phyloP scores from a whole-genome alignment of 495 filamentous ascomycete genomes.

The Penicillium crystallinum region DNA sequence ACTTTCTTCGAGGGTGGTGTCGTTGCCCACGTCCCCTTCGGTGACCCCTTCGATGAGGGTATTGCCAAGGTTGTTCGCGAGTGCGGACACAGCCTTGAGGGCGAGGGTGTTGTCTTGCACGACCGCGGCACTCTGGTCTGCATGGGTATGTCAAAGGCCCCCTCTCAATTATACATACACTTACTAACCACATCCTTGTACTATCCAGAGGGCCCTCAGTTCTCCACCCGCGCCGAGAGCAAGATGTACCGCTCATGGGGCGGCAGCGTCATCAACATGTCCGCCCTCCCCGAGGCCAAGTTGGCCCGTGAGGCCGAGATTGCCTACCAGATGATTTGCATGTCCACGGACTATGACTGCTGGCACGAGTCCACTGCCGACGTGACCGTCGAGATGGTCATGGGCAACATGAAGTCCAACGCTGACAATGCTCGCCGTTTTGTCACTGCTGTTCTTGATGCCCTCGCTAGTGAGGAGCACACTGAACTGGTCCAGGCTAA shows the following conservation, averaged over 20 bases:
- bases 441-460: slow-evolving; percentile 81
- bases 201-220: slow-evolving; percentile 77
- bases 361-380: slow-evolving; percentile 72
- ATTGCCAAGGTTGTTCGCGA: slow-evolving; percentile 63
- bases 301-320: slow-evolving; percentile 94
- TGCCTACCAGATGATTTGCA: slow-evolving; percentile 96
- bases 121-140: slow-evolving; percentile 76
- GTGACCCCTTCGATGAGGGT: slow-evolving; percentile 82
- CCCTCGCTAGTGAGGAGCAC: slow-evolving; percentile 71
- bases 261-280: slow-evolving; percentile 95
- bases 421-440: slow-evolving; percentile 77
- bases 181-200: slow-evolving; percentile 7
- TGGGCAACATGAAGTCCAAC: slow-evolving; percentile 94
- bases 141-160: slow-evolving; percentile 63
- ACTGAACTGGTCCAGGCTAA: slow-evolving; percentile 71
- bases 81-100: slow-evolving; percentile 71
- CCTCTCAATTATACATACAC: background rate
- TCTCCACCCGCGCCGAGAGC: slow-evolving; percentile 94
- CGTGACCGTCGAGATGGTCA: slow-evolving; percentile 95
- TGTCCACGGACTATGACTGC: slow-evolving; percentile 99
- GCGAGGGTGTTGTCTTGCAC: slow-evolving; percentile 74
- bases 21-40: slow-evolving; percentile 92
- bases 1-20: slow-evolving; percentile 95
- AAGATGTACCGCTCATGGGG: slow-evolving; percentile 91
- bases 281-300: slow-evolving; percentile 91